These are phyloP conservation scores for Zygosaccharomyces sapae DNA, from an alignment of 1,139 yeast species.

Conservation along the genomic window DNA sequence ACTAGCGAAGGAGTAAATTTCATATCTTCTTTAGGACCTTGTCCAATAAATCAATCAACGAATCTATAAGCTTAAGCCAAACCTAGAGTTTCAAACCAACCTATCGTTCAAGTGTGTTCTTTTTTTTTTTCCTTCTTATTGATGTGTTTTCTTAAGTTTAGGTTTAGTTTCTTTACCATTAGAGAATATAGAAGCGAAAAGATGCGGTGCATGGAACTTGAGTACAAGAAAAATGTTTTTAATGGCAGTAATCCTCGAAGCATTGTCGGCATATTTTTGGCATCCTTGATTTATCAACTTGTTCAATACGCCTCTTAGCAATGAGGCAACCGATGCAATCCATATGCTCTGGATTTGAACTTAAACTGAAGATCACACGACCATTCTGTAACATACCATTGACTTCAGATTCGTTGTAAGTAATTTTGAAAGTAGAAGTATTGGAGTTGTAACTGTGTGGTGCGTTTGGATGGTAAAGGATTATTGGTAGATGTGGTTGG, in stretches of 20 bases:
- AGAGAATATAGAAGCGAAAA: neutral
- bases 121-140: neutral
- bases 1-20: neutral
- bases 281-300: constrained; percentile 30
- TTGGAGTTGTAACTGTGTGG: constrained; percentile 45
- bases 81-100: neutral
- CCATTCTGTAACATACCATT: constrained; percentile 50
- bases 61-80: neutral
- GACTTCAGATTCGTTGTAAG: constrained; percentile 45
- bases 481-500: constrained; percentile 36
- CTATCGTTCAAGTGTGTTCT: neutral
- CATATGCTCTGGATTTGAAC: constrained; percentile 42
- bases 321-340: constrained; percentile 59
- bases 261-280: constrained; percentile 40
- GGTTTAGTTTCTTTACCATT: neutral
- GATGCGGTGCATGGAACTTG: constrained; percentile 5
- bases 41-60: neutral
- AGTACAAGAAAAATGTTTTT: neutral
- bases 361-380: constrained; percentile 46
- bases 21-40: neutral
- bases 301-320: constrained; percentile 52
- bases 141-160: neutral
- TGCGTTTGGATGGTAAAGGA: constrained; percentile 51
- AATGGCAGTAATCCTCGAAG: constrained; percentile 40
- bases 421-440: constrained; percentile 56